Percentiles rank a stretch among this genome's conserved stretches.
Evolutionary conservation across 2,329 filamentous ascomycete genomes (phyloP).

Genomic region (Ophiognomonia clavigignenti-juglandacearum): DNA sequence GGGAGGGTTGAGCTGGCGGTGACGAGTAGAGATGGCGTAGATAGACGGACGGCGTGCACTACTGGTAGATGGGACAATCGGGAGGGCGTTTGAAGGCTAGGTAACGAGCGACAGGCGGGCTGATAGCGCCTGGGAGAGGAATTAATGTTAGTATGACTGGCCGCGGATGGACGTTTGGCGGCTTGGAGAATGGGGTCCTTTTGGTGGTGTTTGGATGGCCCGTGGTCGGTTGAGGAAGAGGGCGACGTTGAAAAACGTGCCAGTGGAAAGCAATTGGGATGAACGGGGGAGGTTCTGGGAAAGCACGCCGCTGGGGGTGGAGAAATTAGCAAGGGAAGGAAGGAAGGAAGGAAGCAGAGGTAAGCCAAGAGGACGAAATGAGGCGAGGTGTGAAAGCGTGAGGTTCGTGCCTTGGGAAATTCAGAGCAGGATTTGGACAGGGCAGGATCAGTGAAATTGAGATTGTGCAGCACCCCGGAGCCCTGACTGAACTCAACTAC

Average conservation of each 20-base stretch:
- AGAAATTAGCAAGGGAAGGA: neutral
- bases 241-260: neutral
- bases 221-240: no score
- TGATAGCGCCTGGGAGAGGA: constrained; percentile 14
- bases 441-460: constrained; percentile 7
- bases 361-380: neutral
- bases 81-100: neutral
- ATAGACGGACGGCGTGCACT: constrained; percentile 12
- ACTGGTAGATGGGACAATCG: neutral
- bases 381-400: constrained; percentile 3
- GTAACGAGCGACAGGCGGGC: constrained; percentile 16
- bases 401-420: neutral
- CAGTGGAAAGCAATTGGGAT: neutral
- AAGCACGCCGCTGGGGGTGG: neutral
- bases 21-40: constrained; percentile 11
- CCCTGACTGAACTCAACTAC: no score
- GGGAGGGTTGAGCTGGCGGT: neutral
- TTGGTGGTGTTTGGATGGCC: neutral
- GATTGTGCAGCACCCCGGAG: neutral
- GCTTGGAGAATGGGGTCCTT: no score
- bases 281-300: neutral
- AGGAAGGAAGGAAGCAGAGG: neutral
- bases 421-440: constrained; percentile 1
- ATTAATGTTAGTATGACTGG: constrained; percentile 5
- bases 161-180: no score